These are phyloP conservation scores for Pugionium cornutum DNA, from an alignment of 345 rosid species.

Conservation along the genomic window DNA sequence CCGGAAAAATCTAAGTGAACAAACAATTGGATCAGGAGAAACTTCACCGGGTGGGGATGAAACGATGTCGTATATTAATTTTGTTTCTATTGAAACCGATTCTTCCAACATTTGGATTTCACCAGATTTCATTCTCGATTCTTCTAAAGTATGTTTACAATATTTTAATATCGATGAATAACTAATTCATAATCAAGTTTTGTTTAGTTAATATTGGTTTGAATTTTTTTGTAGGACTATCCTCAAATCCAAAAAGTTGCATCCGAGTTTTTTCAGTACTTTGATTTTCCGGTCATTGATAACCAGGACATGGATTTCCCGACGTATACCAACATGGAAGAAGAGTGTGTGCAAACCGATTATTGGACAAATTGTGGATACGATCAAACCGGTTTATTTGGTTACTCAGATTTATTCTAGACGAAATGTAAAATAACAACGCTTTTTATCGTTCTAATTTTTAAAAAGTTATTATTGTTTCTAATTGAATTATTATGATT, in stretches of 20 bases:
- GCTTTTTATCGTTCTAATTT: conserved; percentile 32
- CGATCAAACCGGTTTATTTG: conserved; percentile 40
- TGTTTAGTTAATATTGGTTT: conserved; percentile 11
- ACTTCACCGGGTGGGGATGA: conserved; percentile 48
- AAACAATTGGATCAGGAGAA: conserved; percentile 35
- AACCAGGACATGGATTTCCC: conserved; percentile 46
- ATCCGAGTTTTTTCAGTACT: conserved; percentile 45
- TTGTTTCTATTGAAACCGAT: conserved; percentile 38
- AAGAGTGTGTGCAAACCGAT: conserved; percentile 43
- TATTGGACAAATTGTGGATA: conserved; percentile 52
- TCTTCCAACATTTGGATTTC: conserved; percentile 62
- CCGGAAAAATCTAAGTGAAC: conserved; percentile 49
- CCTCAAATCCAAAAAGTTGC: conserved; percentile 49
- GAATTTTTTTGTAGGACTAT: conserved; percentile 48
- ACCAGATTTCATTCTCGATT: conserved; percentile 74
- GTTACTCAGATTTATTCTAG: conserved; percentile 21
- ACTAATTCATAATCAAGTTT: background rate
- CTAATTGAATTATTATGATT: no score
- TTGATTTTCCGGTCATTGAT: conserved; percentile 40
- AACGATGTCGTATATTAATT: conserved; percentile 28
- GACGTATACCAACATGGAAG: conserved; percentile 39
- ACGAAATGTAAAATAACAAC: conserved; percentile 25
- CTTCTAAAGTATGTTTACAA: conserved; percentile 63
- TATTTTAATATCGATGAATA: background rate
- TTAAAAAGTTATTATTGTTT: background rate